Evolutionary conservation across 805 yeast genomes (phyloP), one percentile per base, ranked within the genome.

Genomic region (Kodamaea hsintzibuensis): DNA sequence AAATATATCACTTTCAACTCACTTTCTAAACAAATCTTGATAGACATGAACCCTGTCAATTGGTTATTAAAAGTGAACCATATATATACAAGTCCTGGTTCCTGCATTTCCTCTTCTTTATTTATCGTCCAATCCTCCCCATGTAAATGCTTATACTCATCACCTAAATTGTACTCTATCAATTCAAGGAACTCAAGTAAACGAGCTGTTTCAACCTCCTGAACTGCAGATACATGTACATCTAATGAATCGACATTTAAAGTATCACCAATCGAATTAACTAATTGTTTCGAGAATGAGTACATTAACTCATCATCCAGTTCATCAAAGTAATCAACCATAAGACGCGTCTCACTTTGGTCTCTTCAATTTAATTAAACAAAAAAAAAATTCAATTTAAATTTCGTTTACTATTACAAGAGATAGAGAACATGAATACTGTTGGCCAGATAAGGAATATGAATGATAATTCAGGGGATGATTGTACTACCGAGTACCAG

Each of bases 21-120:
- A 27, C 70, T 68, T 49, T 81, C 83, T 7, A 57, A 35, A 0
- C 80, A 76, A n/a, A 79, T 51, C 57, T 74, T 73, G 51, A 81
- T 62, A 0, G 86, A 80, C 10, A 81, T 43, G 56, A 83, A 82
- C 0, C 77, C 83, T 1, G 67, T 62, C 1, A 76, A 39, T n/a
- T 55, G 54, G 1, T 47, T 53, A 2, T 53, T 50, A 3, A 49
- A 52, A 17, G 50, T 49, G 38, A 79, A 69, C 59, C 74, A 62
- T 0, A 78, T 61, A 55, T 79, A 81, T 0, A 79, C 65, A 56
- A 82, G 63, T 0, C 85, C 85, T 0, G 65, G 51, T 54, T 81
- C 84, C 19, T 62, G 55, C 78, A 82, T 75, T 56, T 82, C 86
- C 40, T 58, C 67, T 12, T 57, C 48, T 65, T 78, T 83, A 9